A percentile compares a stretch with the other conserved stretches of the same genome.
phyloP scores from a whole-genome alignment of 352 stramenopile species.

The Pilasporangium apinafurcum region DNA sequence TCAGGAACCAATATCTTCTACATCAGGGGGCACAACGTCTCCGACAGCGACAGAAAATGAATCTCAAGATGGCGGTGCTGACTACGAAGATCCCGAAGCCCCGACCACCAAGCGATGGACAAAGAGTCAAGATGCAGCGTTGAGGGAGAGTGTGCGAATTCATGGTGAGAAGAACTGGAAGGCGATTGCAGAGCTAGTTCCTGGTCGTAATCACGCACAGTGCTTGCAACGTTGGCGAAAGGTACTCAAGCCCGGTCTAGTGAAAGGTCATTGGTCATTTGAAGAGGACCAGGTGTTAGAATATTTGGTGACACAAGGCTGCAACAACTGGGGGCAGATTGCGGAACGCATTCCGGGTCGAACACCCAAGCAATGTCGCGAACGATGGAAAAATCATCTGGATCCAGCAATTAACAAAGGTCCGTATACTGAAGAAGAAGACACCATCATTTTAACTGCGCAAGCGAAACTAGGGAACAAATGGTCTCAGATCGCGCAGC shows the following conservation, averaged over 20 bases:
- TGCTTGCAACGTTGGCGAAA: slow-evolving; percentile 89
- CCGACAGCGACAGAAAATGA: slow-evolving; percentile 12
- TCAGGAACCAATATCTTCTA: slow-evolving; percentile 3
- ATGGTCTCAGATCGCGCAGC: slow-evolving; percentile 95
- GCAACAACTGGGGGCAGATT: slow-evolving; percentile 93
- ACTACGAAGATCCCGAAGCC: slow-evolving; percentile 51
- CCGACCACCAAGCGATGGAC: slow-evolving; percentile 85
- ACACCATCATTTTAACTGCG: slow-evolving; percentile 88
- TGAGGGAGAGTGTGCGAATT: slow-evolving; percentile 76
- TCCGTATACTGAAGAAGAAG: slow-evolving; percentile 93
- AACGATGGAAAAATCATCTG: slow-evolving; percentile 89
- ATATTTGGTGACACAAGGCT: slow-evolving; percentile 81
- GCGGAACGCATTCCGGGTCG: slow-evolving; percentile 89
- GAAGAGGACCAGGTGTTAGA: slow-evolving; percentile 93
- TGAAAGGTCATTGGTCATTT: slow-evolving; percentile 94
- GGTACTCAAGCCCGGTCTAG: slow-evolving; percentile 92
- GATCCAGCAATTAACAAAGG: slow-evolving; percentile 92
- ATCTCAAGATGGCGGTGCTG: slow-evolving; percentile 26
- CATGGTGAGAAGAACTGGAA: slow-evolving; percentile 90
- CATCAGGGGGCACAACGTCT: slow-evolving; percentile 3
- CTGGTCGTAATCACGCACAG: slow-evolving; percentile 81
- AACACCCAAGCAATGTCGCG: slow-evolving; percentile 89
- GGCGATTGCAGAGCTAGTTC: slow-evolving; percentile 78
- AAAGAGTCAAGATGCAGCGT: slow-evolving; percentile 76
- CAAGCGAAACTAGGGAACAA: slow-evolving; percentile 92